These are phyloP conservation scores for Amphibolis antarctica DNA, from an alignment of 106 monocot species.

Conservation along the genomic window DNA sequence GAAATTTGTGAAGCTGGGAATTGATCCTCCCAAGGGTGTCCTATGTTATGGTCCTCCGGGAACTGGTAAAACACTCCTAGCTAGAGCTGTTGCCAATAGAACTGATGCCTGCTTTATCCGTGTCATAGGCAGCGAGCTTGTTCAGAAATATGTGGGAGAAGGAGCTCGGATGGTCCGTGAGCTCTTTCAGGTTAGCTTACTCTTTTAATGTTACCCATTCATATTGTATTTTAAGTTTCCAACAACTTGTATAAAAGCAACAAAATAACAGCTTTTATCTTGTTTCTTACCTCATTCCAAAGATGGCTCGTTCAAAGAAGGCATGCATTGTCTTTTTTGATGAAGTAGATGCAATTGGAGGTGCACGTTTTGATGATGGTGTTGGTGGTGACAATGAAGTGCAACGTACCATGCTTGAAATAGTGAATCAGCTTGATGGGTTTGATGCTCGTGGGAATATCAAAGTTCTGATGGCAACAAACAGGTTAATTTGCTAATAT, in stretches of 20 bases:
- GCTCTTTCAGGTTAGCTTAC: slow-evolving; percentile 72
- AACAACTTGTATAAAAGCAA: neutral
- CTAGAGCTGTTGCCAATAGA: slow-evolving; percentile 90
- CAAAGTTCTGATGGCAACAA: slow-evolving; percentile 97
- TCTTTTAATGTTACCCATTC: neutral
- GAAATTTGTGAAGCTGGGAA: slow-evolving; percentile 99
- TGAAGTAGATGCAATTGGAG: slow-evolving; percentile 96
- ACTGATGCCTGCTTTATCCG: slow-evolving; percentile 97
- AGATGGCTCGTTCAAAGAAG: slow-evolving; percentile 97
- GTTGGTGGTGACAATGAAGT: slow-evolving; percentile 99
- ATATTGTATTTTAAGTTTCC: neutral
- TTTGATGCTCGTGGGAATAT: slow-evolving; percentile 94
- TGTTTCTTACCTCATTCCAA: neutral
- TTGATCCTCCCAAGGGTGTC: slow-evolving; percentile 96
- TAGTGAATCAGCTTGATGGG: slow-evolving; percentile 94
- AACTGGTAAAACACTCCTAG: slow-evolving; percentile 92
- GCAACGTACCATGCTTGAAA: slow-evolving; percentile 95
- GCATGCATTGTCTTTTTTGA: slow-evolving; percentile 98
- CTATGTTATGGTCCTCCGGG: slow-evolving; percentile 97
- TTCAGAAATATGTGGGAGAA: slow-evolving; percentile 98
- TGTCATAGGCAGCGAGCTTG: slow-evolving; percentile 97
- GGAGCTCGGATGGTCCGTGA: slow-evolving; percentile 99
- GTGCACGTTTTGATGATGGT: slow-evolving; percentile 97
- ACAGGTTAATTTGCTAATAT: slow-evolving; percentile 30
- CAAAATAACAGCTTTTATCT: neutral